Evolutionary conservation across 2,329 filamentous ascomycete genomes (phyloP).

Genomic region (Hawksworthiomyces lignivorus): DNA sequence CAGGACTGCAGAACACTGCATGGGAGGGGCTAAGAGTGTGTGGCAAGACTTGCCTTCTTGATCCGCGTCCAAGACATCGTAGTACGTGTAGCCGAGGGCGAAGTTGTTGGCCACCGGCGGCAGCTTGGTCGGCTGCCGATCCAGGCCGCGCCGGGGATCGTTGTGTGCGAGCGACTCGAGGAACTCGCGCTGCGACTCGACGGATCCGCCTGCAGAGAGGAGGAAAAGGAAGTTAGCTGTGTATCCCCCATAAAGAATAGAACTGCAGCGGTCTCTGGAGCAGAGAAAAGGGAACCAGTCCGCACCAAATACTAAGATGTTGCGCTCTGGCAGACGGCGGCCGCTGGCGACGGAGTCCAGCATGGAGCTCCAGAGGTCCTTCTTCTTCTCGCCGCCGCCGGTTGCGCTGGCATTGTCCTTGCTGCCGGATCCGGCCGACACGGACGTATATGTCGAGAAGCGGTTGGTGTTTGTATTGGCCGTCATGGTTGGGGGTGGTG

Average conservation of each 20-base stretch:
- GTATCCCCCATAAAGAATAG: too few relatives aligned
- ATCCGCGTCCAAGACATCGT: slow-evolving; percentile 87
- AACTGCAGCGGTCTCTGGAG: too few relatives aligned
- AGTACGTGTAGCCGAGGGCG: slow-evolving; percentile 88
- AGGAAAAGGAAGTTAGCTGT: too few relatives aligned
- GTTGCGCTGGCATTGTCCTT: slow-evolving; percentile 32
- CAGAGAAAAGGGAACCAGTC: too few relatives aligned
- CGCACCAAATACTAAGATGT: slow-evolving; percentile 71
- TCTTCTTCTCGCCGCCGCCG: slow-evolving; percentile 62
- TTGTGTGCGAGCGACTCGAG: slow-evolving; percentile 53
- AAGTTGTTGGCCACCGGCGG: slow-evolving; percentile 87
- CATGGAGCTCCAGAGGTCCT: slow-evolving; percentile 92
- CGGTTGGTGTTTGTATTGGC: slow-evolving; percentile 45
- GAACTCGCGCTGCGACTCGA: slow-evolving; percentile 78
- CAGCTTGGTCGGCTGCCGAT: slow-evolving; percentile 49
- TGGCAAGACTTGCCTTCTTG: slow-evolving; percentile 68
- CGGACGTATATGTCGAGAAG: slow-evolving; percentile 51
- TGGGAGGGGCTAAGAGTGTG: too few relatives aligned
- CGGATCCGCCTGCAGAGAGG: slow-evolving; percentile 67
- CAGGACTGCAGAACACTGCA: too few relatives aligned
- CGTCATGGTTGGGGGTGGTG: slow-evolving; percentile 32
- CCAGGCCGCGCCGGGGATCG: slow-evolving; percentile 46
- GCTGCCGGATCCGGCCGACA: slow-evolving; percentile 44
- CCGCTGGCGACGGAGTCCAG: slow-evolving; percentile 83
- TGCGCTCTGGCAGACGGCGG: slow-evolving; percentile 86